Base-by-base conservation (phyloP, 1,284 basidiomycete genomes). In the Mycena sp. region DNA sequence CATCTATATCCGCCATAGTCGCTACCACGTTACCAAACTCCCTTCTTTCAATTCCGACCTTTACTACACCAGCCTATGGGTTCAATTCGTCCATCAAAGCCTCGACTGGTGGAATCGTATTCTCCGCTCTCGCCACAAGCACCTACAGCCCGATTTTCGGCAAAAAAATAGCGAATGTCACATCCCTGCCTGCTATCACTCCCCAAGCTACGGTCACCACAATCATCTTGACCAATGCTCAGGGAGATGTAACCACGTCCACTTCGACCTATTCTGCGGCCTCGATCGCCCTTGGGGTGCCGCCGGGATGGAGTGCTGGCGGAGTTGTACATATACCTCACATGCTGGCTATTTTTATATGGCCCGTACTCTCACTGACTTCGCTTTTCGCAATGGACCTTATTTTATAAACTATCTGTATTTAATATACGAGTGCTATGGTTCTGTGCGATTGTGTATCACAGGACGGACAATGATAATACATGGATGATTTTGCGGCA, bases 11-110 rank as follows among this genome's bases (percentile, higher is more conserved):
- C 5, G 86, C 87, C 2, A 64, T 62, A 2, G 59, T 67, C 46
- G 73, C 81, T 17, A 94, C 93, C 0, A 87, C 83, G 4, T 79
- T 95, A 0, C 94, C 94, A 1, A 95, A 95, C 77, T 88, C 81
- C 65, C 78, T 91, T 6, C 78, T 96, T 45, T 71, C 89, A 0
- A 88, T 90, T 6, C 91, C 91, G 0, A 81, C 86, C 1, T 86
- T 84, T 67, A 83, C 86, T 4, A 88, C 88, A 0, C 88, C 90
- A 0, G 64, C 85, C 0, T 96, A 94, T 73, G 74, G 82, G 11
- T 91, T 94, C 76, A 91, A 91, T 68, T 85, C 90, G 0, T 89
- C 92, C 5, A 75, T 90, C 48, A 69, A 81, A 41, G 88, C 83
- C 12, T 70, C 78, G 19, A 75, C 80, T 32, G 87, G 88, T 9